These are phyloP conservation scores for Zygnema circumcarinatum DNA, from an alignment of 139 green algal genomes.

Conservation along the genomic window DNA sequence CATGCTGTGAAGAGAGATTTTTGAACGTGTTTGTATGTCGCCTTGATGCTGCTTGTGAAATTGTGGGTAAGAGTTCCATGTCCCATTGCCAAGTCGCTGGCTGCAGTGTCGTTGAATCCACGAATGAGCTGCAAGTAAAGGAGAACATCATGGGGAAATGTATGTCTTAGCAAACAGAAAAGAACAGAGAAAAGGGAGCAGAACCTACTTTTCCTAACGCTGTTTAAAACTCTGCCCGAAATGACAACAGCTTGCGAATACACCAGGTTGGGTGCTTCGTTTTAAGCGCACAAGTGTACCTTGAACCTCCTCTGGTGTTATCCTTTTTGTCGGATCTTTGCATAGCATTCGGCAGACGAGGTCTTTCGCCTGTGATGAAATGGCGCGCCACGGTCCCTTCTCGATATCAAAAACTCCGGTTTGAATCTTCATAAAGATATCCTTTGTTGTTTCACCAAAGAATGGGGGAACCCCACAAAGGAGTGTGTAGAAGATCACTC, in stretches of 20 bases:
- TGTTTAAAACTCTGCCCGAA: not conserved
- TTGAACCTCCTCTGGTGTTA: conserved; percentile 6
- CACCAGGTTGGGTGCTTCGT: too few relatives aligned
- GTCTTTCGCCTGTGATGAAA: conserved; percentile 27
- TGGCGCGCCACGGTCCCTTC: conserved; percentile 8
- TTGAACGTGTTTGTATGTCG: too few relatives aligned
- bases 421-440: conserved; percentile 25
- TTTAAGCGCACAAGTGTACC: too few relatives aligned
- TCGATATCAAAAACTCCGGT: not conserved
- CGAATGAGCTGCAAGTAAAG: not conserved
- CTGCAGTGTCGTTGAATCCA: not conserved
- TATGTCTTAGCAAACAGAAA: not conserved
- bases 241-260: too few relatives aligned
- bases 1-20: too few relatives aligned
- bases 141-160: not conserved
- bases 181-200: not conserved
- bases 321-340: not conserved
- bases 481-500: conserved; percentile 97
- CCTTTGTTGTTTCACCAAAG: conserved; percentile 62
- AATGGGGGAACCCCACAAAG: conserved; percentile 93
- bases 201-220: not conserved
- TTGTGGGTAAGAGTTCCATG: too few relatives aligned
- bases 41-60: too few relatives aligned
- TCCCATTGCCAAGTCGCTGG: too few relatives aligned
- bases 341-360: conserved; percentile 41